phyloP scores from a whole-genome alignment of 108 stramenopile genomes.

The Pseudonitzschia pungens region DNA sequence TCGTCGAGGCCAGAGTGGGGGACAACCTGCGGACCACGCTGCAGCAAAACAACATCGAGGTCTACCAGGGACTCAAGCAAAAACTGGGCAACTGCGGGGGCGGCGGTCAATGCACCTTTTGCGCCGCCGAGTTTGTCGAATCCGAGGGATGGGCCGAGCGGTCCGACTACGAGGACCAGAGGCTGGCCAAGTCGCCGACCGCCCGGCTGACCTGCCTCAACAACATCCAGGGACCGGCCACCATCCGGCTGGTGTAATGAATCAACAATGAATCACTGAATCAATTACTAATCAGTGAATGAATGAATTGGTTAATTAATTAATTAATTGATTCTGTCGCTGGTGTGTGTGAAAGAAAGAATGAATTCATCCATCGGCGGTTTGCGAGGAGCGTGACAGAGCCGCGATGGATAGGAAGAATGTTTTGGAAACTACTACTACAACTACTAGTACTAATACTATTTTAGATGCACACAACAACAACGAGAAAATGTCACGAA shows the following conservation, averaged over 20 bases:
- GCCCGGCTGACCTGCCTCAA: slow-evolving; percentile 73
- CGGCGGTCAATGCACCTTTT: slow-evolving; percentile 75
- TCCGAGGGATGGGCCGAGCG: slow-evolving; percentile 65
- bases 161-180: slow-evolving; percentile 67
- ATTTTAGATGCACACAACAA: too few species aligned
- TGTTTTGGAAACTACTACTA: too few species aligned
- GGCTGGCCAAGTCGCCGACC: slow-evolving; percentile 49
- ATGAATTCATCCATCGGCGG: too few species aligned
- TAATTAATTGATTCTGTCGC: too few species aligned
- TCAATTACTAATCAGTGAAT: too few species aligned
- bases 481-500: too few species aligned
- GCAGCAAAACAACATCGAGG: slow-evolving; percentile 66
- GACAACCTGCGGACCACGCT: slow-evolving; percentile 72
- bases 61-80: slow-evolving; percentile 56
- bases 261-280: too few species aligned
- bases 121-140: slow-evolving; percentile 68
- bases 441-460: too few species aligned
- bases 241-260: slow-evolving; percentile 41
- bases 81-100: slow-evolving; percentile 82
- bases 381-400: too few species aligned
- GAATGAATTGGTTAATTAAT: too few species aligned
- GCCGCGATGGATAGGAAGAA: too few species aligned
- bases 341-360: too few species aligned
- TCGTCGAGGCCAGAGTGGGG: slow-evolving; percentile 68
- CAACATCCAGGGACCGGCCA: slow-evolving; percentile 80